Conservation (phyloP, 257 asterid species). For the Solanum okadae region DNA sequence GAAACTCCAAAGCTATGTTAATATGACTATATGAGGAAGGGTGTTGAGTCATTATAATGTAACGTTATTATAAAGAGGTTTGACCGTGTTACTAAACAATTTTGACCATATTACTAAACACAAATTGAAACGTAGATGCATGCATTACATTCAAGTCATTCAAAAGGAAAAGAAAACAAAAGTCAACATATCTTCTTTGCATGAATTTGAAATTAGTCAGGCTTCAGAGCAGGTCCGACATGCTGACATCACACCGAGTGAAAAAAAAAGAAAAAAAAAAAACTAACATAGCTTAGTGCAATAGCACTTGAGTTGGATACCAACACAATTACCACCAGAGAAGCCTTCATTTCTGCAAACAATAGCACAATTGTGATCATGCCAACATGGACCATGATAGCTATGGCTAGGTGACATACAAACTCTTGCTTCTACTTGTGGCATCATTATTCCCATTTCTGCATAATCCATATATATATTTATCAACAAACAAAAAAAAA, state of each 20-base stretch:
- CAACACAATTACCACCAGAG: conserved; percentile 35
- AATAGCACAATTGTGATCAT: conserved; percentile 34
- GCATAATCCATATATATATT: background rate
- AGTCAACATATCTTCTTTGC: background rate
- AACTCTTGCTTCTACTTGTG: conserved; percentile 30
- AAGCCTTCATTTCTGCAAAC: conserved; percentile 45
- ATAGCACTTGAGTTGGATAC: conserved; percentile 35
- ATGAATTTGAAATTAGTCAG: background rate
- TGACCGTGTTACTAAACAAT: background rate
- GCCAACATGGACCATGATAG: conserved; percentile 20
- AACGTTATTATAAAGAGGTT: too few species aligned
- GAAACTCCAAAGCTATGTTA: background rate
- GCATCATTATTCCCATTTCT: conserved; percentile 8
- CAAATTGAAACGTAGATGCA: background rate
- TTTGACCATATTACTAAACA: background rate
- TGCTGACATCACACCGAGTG: background rate
- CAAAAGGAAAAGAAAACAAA: background rate
- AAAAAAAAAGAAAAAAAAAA: background rate
- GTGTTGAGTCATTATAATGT: background rate
- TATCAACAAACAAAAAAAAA: background rate
- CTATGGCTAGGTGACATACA: conserved; percentile 39
- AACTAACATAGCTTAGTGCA: conserved; percentile 35
- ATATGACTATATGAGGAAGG: too few species aligned
- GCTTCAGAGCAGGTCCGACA: rapidly evolving
- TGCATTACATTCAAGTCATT: background rate